A percentile compares a stretch with the other conserved stretches of the same genome.
Conservation (phyloP, 164 flowering plant genomes). For the Cinnamomum chago region DNA sequence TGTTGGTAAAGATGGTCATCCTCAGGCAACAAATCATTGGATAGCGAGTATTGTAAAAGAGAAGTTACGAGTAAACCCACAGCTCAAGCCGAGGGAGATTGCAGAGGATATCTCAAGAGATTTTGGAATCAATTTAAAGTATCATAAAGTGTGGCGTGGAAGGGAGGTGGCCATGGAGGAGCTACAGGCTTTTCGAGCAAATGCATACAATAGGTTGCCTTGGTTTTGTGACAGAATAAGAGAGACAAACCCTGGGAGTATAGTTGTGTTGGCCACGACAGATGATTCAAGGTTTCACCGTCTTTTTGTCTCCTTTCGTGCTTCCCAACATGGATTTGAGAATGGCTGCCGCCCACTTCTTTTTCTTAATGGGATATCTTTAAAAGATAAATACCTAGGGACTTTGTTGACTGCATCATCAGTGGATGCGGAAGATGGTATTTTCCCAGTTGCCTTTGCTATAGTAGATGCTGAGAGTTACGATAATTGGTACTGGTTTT, state of each 20-base stretch:
- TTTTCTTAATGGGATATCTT: slow-evolving; percentile 40
- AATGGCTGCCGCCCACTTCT: slow-evolving; percentile 57
- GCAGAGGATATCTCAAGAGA: slow-evolving; percentile 37
- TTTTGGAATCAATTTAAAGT: slow-evolving; percentile 43
- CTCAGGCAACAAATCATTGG: slow-evolving; percentile 49
- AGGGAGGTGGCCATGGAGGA: slow-evolving; percentile 40
- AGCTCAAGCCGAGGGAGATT: slow-evolving; percentile 45
- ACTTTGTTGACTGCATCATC: slow-evolving; percentile 51
- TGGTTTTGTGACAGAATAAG: slow-evolving; percentile 41
- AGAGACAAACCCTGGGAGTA: slow-evolving; percentile 57
- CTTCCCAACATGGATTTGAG: slow-evolving; percentile 40
- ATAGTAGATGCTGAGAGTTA: slow-evolving; percentile 48
- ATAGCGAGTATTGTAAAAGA: slow-evolving; percentile 43
- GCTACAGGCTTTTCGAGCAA: slow-evolving; percentile 45
- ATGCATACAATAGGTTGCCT: slow-evolving; percentile 48
- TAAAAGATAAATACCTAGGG: slow-evolving; percentile 62
- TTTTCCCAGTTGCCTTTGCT: slow-evolving; percentile 64
- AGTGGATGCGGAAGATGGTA: slow-evolving; percentile 58
- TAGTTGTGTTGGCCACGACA: slow-evolving; percentile 29
- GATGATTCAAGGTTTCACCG: slow-evolving; percentile 41
- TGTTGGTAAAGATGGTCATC: slow-evolving; percentile 44
- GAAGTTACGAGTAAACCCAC: slow-evolving; percentile 40
- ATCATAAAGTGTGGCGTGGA: slow-evolving; percentile 53
- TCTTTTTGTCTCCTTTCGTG: slow-evolving; percentile 44
- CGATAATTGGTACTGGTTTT: slow-evolving; percentile 66